phyloP scores from a whole-genome alignment of 2,329 filamentous ascomycete genomes.

The Cryphonectria carpinicola region DNA sequence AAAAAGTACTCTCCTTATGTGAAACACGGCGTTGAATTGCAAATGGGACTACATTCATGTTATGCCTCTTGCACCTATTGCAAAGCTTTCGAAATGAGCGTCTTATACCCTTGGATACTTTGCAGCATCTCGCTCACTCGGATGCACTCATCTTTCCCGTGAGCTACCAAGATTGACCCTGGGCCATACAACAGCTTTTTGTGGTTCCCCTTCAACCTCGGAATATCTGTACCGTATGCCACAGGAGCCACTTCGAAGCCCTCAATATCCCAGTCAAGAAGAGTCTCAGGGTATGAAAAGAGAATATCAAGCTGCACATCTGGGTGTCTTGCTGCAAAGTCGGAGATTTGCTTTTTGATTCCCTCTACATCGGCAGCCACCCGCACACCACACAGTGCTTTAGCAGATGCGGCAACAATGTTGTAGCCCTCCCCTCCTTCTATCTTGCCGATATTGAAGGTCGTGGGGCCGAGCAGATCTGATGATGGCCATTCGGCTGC shows the following conservation, averaged over 20 bases:
- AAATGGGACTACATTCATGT: background rate
- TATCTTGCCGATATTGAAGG: conserved; percentile 45
- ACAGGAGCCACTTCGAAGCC: conserved; percentile 44
- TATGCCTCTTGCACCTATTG: background rate
- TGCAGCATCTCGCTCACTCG: conserved; percentile 41
- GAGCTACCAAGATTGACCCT: conserved; percentile 44
- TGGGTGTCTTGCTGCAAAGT: conserved; percentile 38
- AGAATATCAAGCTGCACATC: conserved; percentile 41
- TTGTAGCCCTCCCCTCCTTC: conserved; percentile 45
- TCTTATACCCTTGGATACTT: conserved; percentile 44
- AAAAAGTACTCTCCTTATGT: background rate
- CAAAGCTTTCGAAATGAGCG: conserved; percentile 15
- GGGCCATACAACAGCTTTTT: conserved; percentile 46
- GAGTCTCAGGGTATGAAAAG: conserved; percentile 43
- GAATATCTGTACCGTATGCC: conserved; percentile 45
- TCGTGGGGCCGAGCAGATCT: conserved; percentile 43
- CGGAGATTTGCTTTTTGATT: conserved; percentile 40
- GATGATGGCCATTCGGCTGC: conserved; percentile 39
- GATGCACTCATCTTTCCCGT: conserved; percentile 44
- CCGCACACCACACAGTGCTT: conserved; percentile 45
- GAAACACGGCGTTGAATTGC: background rate
- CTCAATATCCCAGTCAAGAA: conserved; percentile 44
- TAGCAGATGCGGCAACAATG: conserved; percentile 43
- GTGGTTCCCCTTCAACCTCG: conserved; percentile 39
- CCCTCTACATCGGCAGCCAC: conserved; percentile 41